phyloP scores from a whole-genome alignment of 768 basidiomycete genomes.

The Hypholoma sublateritium region DNA sequence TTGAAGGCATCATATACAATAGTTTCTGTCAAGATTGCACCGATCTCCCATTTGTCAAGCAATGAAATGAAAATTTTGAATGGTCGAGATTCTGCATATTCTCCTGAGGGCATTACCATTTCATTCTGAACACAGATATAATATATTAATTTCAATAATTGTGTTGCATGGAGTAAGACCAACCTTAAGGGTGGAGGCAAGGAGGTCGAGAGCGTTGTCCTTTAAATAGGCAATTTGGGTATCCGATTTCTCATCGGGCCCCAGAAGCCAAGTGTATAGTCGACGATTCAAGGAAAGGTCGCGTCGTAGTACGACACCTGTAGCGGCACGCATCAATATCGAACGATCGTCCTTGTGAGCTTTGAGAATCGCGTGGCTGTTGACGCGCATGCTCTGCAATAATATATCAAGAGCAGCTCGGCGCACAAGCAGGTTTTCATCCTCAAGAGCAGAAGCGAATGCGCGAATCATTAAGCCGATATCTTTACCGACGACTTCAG shows the following conservation, averaged over 20 bases:
- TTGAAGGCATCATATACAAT: constrained; percentile 80
- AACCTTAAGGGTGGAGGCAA: constrained; percentile 71
- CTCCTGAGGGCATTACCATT: constrained; percentile 70
- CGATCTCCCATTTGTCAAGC: constrained; percentile 97
- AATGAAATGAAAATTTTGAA: constrained; percentile 96
- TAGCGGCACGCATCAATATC: constrained; percentile 85
- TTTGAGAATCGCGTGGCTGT: constrained; percentile 68
- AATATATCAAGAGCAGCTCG: constrained; percentile 85
- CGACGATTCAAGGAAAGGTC: constrained; percentile 93
- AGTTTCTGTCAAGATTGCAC: constrained; percentile 72
- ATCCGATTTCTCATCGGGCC: constrained; percentile 77
- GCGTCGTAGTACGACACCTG: constrained; percentile 85
- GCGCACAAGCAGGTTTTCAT: constrained; percentile 89
- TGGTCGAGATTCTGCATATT: constrained; percentile 79
- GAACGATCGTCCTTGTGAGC: constrained; percentile 72
- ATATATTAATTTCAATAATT: background rate
- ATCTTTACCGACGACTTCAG: constrained; percentile 76
- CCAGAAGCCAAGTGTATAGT: constrained; percentile 91
- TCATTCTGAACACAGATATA: constrained; percentile 51
- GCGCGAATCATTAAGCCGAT: constrained; percentile 94
- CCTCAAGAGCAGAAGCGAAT: constrained; percentile 88
- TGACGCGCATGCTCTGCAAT: constrained; percentile 69
- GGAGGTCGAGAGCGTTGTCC: constrained; percentile 67
- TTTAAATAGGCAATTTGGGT: constrained; percentile 71
- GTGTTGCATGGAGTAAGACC: constrained; percentile 6